Percentiles rank a stretch among this genome's conserved stretches.
phyloP scores from a whole-genome alignment of 2,329 filamentous ascomycete genomes.

The Pseudogymnoascus sp. region DNA sequence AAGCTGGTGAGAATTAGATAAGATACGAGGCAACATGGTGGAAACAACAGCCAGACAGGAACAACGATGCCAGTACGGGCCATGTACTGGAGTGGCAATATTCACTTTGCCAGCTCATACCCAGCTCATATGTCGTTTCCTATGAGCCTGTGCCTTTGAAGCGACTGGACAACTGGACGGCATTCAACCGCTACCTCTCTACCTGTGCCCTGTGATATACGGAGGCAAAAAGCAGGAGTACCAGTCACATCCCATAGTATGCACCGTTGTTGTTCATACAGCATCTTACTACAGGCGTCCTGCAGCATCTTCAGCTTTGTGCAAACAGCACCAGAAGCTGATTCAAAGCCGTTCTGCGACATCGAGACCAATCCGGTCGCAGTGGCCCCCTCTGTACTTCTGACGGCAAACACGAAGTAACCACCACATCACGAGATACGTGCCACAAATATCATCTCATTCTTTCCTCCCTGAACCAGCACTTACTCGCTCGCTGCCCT shows the following conservation, averaged over 20 bases:
- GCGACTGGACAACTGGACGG: not conserved
- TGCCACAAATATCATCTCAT: constrained; percentile 10
- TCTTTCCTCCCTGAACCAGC: not conserved
- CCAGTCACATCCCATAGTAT: constrained; percentile 5
- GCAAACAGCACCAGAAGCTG: constrained; percentile 6
- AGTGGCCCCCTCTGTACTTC: not conserved
- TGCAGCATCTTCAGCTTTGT: constrained; percentile 8
- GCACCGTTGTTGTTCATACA: constrained; percentile 10
- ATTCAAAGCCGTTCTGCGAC: not conserved
- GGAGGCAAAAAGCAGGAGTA: not conserved
- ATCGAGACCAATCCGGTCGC: not conserved
- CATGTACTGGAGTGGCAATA: constrained; percentile 7
- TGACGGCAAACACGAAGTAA: not conserved
- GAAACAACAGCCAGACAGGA: constrained; percentile 6
- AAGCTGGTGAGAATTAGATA: constrained; percentile 4
- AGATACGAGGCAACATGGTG: not conserved
- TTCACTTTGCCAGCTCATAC: constrained; percentile 4
- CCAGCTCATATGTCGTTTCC: constrained; percentile 3
- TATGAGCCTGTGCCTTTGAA: not conserved
- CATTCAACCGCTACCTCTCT: not conserved
- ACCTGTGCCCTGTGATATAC: not conserved
- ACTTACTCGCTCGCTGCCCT: not conserved
- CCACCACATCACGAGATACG: constrained; percentile 5
- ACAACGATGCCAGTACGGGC: not conserved
- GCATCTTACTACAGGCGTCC: not conserved